phyloP scores from a whole-genome alignment of 1,284 basidiomycete genomes.

The Ceratobasidium papillatum region DNA sequence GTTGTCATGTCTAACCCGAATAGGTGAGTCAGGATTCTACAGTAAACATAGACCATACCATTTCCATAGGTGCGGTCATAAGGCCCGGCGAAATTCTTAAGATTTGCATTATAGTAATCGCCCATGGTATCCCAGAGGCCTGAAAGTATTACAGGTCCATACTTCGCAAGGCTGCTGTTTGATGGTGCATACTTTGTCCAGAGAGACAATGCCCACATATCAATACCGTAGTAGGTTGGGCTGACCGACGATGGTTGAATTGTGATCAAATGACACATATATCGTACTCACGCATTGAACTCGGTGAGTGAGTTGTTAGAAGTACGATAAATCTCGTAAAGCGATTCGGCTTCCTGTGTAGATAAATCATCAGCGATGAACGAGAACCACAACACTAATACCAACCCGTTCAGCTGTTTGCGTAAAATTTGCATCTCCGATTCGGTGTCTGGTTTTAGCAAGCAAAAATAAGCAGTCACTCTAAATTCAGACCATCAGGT shows the following conservation, averaged over 20 bases:
- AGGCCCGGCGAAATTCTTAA: conserved; percentile 32
- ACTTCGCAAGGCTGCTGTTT: conserved; percentile 23
- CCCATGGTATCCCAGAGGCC: conserved; percentile 33
- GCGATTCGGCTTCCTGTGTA: conserved; percentile 2
- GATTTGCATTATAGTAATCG: conserved; percentile 34
- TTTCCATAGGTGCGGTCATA: conserved; percentile 34
- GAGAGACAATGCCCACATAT: conserved; percentile 25
- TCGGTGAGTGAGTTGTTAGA: conserved; percentile 25
- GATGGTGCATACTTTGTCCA: conserved; percentile 25
- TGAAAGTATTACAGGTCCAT: conserved; percentile 28
- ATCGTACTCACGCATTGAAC: conserved; percentile 14
- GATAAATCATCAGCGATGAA: neutral
- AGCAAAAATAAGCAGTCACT: neutral
- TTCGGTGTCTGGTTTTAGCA: neutral
- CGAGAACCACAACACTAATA: neutral
- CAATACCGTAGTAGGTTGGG: conserved; percentile 26
- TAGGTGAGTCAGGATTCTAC: neutral
- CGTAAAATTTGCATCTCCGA: conserved; percentile 33
- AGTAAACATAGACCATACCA: neutral
- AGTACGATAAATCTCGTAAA: conserved; percentile 22
- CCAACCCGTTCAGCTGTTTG: conserved; percentile 27
- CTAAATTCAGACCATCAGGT: neutral
- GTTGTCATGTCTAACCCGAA: conserved; percentile 30
- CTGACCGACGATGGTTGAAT: neutral
- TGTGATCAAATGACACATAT: neutral